Conservation (phyloP, 371 early-diverging fungal species). For the Mucor indicus region DNA sequence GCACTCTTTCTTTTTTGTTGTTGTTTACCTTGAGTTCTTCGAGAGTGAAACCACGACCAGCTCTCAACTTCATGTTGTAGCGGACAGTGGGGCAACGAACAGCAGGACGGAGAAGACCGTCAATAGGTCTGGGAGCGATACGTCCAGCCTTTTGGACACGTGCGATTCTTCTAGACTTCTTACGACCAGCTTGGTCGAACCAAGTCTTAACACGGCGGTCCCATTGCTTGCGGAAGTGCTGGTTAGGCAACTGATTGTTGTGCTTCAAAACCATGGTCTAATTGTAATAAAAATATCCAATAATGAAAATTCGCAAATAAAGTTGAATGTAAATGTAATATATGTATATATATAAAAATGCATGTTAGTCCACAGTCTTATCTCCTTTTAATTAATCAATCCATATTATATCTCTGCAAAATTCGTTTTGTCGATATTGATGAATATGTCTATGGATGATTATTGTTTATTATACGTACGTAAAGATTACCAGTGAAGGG, state of each 20-base stretch:
- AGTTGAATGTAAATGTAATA: background rate
- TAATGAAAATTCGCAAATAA: background rate
- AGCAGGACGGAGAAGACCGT: constrained; percentile 96
- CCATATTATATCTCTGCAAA: constrained; percentile 1
- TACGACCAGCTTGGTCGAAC: constrained; percentile 99
- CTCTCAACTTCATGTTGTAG: constrained; percentile 99
- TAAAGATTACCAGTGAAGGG: constrained; percentile 30
- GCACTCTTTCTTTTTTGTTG: background rate
- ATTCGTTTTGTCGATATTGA: background rate
- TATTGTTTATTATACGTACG: constrained; percentile 13
- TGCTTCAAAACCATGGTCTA: constrained; percentile 79
- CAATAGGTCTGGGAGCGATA: constrained; percentile 96
- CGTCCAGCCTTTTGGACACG: constrained; percentile 94
- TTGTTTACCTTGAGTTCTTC: constrained; percentile 94
- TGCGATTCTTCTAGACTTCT: constrained; percentile 84
- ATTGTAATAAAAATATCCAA: background rate
- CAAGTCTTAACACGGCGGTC: constrained; percentile 97
- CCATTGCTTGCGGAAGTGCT: constrained; percentile 99
- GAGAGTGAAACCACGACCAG: constrained; percentile 98
- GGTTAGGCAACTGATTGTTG: constrained; percentile 98
- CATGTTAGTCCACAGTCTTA: too few species aligned
- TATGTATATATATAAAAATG: too few species aligned
- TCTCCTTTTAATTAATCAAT: too few species aligned
- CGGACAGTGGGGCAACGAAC: constrained; percentile 97
- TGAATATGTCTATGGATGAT: constrained; percentile 3